Conservation (phyloP, 2,329 filamentous ascomycete genomes). For the Pseudogymnoascus sp. region DNA sequence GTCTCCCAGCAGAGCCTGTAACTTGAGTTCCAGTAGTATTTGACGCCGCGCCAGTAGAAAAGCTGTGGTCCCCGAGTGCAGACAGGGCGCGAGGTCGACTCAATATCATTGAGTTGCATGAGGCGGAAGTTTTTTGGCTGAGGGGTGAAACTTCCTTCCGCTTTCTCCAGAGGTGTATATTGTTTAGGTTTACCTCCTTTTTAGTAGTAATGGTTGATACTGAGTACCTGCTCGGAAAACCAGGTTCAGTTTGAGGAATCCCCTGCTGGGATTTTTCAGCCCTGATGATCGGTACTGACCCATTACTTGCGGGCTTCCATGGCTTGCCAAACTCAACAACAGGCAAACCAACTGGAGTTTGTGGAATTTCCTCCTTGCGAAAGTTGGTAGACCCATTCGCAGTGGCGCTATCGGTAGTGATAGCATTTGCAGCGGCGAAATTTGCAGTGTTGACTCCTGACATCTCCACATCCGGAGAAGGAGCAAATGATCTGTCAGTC, state of each 20-base stretch:
- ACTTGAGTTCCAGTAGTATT: neutral
- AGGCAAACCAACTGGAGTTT: neutral
- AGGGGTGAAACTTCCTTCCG: neutral
- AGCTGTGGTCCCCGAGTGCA: neutral
- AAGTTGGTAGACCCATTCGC: neutral
- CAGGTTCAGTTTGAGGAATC: neutral
- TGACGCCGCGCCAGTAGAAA: neutral
- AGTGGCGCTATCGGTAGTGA: neutral
- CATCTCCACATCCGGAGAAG: neutral
- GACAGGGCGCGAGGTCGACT: no score
- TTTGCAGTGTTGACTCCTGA: neutral
- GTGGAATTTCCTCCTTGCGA: neutral
- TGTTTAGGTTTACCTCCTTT: neutral
- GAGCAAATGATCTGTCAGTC: neutral
- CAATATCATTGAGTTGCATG: neutral
- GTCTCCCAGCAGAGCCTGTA: neutral
- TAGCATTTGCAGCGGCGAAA: no score
- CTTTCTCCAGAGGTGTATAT: neutral
- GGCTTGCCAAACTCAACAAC: neutral
- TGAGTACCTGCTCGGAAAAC: neutral
- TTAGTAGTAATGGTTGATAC: neutral
- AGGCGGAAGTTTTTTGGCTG: neutral
- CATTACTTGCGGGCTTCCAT: neutral
- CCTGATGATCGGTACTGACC: neutral
- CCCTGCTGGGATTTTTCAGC: neutral